phyloP scores from a whole-genome alignment of 169 alveolate genomes.

The Plasmodium ovale region DNA sequence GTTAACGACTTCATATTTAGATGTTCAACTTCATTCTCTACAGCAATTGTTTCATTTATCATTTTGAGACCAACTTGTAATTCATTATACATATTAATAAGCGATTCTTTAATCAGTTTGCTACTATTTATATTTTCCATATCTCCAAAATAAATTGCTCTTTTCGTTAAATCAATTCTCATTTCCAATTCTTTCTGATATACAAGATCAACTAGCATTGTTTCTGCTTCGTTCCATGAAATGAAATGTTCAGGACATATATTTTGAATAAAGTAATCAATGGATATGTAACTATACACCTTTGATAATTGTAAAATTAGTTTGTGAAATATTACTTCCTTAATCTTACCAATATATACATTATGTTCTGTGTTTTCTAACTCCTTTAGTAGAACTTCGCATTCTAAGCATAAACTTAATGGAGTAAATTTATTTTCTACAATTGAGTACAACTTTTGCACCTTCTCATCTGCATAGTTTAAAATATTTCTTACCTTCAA shows the following conservation, averaged over 20 bases:
- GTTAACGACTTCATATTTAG: constrained; percentile 19
- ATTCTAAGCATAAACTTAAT: constrained; percentile 81
- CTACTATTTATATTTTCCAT: constrained; percentile 31
- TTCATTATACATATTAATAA: constrained; percentile 45
- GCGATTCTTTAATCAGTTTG: constrained; percentile 37
- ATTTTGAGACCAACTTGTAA: constrained; percentile 56
- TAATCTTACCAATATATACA: constrained; percentile 84
- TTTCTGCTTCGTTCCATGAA: constrained; percentile 91
- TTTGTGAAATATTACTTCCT: constrained; percentile 90
- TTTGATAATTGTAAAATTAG: constrained; percentile 85
- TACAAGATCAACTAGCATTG: constrained; percentile 84
- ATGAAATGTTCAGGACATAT: constrained; percentile 89
- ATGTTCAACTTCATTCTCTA: constrained; percentile 71
- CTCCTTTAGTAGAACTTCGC: constrained; percentile 78
- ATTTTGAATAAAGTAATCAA: constrained; percentile 87
- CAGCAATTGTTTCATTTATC: constrained; percentile 55
- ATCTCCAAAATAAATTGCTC: constrained; percentile 77
- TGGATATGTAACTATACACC: constrained; percentile 89
- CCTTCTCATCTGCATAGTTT: constrained; percentile 83
- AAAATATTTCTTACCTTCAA: constrained; percentile 85
- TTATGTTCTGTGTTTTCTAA: constrained; percentile 60
- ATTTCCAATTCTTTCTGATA: constrained; percentile 81
- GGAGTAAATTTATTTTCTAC: constrained; percentile 86
- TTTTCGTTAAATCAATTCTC: constrained; percentile 83
- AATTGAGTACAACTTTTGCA: constrained; percentile 84